Conservation (phyloP, 805 yeast genomes). For the Saccharomycopsis sp. region DNA sequence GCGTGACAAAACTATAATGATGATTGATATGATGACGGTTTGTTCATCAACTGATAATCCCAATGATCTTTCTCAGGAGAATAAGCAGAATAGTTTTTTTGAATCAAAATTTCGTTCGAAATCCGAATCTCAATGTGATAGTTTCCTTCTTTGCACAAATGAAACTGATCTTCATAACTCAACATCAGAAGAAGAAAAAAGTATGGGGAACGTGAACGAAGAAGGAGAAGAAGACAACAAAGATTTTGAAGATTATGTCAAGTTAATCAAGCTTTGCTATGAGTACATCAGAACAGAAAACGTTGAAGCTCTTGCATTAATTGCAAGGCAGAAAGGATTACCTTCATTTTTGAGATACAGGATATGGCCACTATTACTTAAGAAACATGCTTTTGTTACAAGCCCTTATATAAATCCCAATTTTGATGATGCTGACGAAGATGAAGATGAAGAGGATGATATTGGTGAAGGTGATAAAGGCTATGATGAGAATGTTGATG, state of each 20-base stretch:
- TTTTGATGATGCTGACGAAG: constrained; percentile 21
- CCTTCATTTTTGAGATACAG: constrained; percentile 71
- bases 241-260: not conserved
- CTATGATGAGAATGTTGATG: constrained; percentile 13
- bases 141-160: too few relatives aligned
- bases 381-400: constrained; percentile 76
- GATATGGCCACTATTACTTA: constrained; percentile 78
- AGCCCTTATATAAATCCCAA: constrained; percentile 66
- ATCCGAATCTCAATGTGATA: too few relatives aligned
- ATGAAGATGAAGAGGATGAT: constrained; percentile 29
- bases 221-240: too few relatives aligned
- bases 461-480: constrained; percentile 23
- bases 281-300: constrained; percentile 48
- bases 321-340: constrained; percentile 76
- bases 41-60: too few relatives aligned
- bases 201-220: too few relatives aligned
- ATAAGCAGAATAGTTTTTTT: too few relatives aligned
- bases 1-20: too few relatives aligned
- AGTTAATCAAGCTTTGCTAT: constrained; percentile 33
- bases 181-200: too few relatives aligned
- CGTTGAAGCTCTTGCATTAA: constrained; percentile 62
- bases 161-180: too few relatives aligned
- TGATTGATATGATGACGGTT: too few relatives aligned
- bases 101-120: too few relatives aligned
- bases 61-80: too few relatives aligned